Evolutionary conservation across 805 yeast genomes (phyloP).

Genomic region (Scheffersomyces coipomensis): DNA sequence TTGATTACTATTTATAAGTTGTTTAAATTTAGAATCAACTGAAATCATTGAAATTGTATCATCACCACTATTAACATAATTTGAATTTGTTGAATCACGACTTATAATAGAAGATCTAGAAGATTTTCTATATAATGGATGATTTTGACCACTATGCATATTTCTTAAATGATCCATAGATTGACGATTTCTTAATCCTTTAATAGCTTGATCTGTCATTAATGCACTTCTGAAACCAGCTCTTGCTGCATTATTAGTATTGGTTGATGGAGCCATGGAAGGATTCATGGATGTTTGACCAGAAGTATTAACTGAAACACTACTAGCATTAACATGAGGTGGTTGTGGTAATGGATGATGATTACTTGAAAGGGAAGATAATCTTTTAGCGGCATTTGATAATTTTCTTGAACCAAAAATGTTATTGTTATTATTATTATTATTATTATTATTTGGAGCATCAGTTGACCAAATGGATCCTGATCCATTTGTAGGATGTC

Average conservation of each 20-base stretch:
- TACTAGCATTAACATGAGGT: conserved; percentile 16
- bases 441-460: conserved; percentile 12
- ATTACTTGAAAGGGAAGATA: neutral
- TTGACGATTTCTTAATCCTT: conserved; percentile 17
- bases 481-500: no score
- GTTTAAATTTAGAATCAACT: conserved; percentile 22
- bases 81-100: conserved; percentile 22
- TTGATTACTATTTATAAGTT: conserved; percentile 10
- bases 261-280: neutral
- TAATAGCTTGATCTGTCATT: conserved; percentile 11
- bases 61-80: conserved; percentile 16
- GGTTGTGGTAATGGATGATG: neutral
- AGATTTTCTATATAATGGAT: conserved; percentile 24
- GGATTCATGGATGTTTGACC: neutral
- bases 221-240: conserved; percentile 9
- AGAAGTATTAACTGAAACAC: conserved; percentile 34
- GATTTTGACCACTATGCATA: conserved; percentile 5
- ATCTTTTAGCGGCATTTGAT: neutral
- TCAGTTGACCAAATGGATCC: conserved; percentile 35
- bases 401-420: neutral
- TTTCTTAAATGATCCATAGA: conserved; percentile 24
- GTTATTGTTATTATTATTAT: neutral
- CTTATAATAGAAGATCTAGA: conserved; percentile 34
- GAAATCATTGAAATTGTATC: conserved; percentile 36
- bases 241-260: neutral